Base-by-base conservation (phyloP, 2,329 filamentous ascomycete species). In the Clarireedia homoeocarpa region DNA sequence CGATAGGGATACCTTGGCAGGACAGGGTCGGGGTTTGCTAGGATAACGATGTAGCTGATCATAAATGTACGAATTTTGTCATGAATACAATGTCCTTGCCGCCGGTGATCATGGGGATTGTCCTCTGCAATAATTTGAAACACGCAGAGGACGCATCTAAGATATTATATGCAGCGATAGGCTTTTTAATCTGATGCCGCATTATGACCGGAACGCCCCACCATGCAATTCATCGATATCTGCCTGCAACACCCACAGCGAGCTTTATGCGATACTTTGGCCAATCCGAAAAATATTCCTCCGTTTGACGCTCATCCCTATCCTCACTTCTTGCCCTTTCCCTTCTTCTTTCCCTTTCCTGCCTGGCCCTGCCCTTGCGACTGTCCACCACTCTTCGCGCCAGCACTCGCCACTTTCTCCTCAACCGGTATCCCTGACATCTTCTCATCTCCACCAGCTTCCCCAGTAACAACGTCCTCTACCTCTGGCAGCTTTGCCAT, bases 261-360 rank as follows among this genome's bases (percentile, higher is more conserved):
- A 23, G 2, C 46, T 12, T 14, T 9, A n/a, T 30, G 10, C 26
- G 9, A 27, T 44, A 12, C 40, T 17, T 15, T 4, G 5, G 17
- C 40, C 40, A 44, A 24, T 44, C 5, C 14, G 5, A 10, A 12
- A 10, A 27, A 34, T 2, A 26, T 39, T 20, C 34, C 34, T 39
- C 48, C 20, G 2, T 17, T 30, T 15, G 45, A 24, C 5, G 7
- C 17, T 17, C 20, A 2, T 20, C 2, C 42, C 42, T 45, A 36
- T 55, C 27, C 61, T 77, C 74, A 88, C 76, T 83, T 81, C 77
- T 85, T 86, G 47, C 83, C 83, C 69, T 76, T 76, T 45, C 75
- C 71, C 74, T 85, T 87, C 71, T 81, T 83, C 67, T 74, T 74
- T 42, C 73, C 70, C 38, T 74, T 73, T 12, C 74, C 74, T 38